A percentile compares a stretch with the other conserved stretches of the same genome.
phyloP scores from a whole-genome alignment of 2,329 filamentous ascomycete genomes.

The Phyllosticta citrichinensis region DNA sequence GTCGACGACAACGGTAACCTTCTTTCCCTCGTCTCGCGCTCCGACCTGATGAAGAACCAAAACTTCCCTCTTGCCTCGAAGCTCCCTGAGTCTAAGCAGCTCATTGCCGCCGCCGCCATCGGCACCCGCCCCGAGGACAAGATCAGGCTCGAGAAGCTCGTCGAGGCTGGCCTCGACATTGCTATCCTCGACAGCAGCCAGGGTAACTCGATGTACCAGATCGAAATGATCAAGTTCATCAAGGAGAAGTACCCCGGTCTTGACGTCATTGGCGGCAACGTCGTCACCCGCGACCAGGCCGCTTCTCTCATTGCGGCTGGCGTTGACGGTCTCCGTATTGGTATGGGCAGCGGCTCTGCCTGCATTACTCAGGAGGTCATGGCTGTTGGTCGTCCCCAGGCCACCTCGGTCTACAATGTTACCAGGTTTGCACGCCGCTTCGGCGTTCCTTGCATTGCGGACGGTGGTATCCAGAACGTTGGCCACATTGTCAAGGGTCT shows the following conservation, averaged over 20 bases:
- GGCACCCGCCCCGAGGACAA: slow-evolving; percentile 94
- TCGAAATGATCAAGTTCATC: slow-evolving; percentile 95
- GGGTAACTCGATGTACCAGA: slow-evolving; percentile 97
- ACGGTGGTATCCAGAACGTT: slow-evolving; percentile 96
- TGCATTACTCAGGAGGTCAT: slow-evolving; percentile 99
- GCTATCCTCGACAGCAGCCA: slow-evolving; percentile 94
- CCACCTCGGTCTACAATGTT: slow-evolving; percentile 84
- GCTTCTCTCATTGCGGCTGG: slow-evolving; percentile 85
- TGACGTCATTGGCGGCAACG: slow-evolving; percentile 96
- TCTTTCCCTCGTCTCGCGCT: slow-evolving; percentile 41
- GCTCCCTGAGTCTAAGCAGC: slow-evolving; percentile 91
- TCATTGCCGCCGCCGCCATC: slow-evolving; percentile 89
- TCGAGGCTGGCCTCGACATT: slow-evolving; percentile 90
- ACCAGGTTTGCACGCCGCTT: slow-evolving; percentile 83
- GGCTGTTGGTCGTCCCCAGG: slow-evolving; percentile 95
- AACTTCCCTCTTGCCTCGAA: slow-evolving; percentile 96
- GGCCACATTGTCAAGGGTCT: slow-evolving; percentile 99
- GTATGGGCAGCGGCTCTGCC: slow-evolving; percentile 96
- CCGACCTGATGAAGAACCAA: slow-evolving; percentile 96
- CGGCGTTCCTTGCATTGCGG: slow-evolving; percentile 94
- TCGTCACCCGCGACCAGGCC: slow-evolving; percentile 94
- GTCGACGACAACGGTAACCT: slow-evolving; percentile 76
- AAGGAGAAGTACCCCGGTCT: slow-evolving; percentile 77
- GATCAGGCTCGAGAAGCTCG: slow-evolving; percentile 70
- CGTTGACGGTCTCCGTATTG: slow-evolving; percentile 92